phyloP scores from a whole-genome alignment of 208 protist species.

The Trypanosoma cruzi region DNA sequence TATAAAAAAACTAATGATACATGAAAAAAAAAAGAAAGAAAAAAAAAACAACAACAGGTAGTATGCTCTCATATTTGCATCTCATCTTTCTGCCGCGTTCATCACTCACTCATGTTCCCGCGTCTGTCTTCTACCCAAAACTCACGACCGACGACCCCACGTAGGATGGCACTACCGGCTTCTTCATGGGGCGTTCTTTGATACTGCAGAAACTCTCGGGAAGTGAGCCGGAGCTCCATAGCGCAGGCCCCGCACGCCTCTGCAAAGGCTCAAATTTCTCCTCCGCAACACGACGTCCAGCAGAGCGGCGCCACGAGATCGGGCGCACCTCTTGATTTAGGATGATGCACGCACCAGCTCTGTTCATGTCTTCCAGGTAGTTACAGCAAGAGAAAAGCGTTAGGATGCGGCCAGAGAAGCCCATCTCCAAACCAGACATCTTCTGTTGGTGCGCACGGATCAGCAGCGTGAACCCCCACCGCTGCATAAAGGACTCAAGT shows the following conservation, averaged over 20 bases:
- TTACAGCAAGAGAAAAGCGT: conserved; percentile 50
- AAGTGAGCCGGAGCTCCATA: not conserved
- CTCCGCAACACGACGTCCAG: not conserved
- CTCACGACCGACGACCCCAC: not conserved
- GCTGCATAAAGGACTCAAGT: conserved; percentile 51
- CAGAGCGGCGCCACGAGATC: conserved; percentile 37
- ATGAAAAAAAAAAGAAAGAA: conserved; percentile 8
- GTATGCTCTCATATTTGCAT: not conserved
- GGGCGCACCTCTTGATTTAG: conserved; percentile 27
- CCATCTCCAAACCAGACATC: conserved; percentile 31
- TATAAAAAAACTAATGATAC: no score
- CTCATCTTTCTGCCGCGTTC: not conserved
- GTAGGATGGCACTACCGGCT: not conserved
- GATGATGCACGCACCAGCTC: conserved; percentile 44
- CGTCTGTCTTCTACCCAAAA: conserved; percentile 1
- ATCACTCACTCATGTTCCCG: not conserved
- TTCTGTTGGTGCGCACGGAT: conserved; percentile 54
- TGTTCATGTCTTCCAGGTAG: conserved; percentile 32
- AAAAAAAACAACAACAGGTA: conserved; percentile 2
- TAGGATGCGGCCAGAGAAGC: conserved; percentile 27
- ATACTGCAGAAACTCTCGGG: conserved; percentile 8
- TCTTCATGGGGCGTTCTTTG: not conserved
- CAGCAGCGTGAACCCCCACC: conserved; percentile 54
- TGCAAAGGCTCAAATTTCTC: not conserved
- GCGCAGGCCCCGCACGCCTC: not conserved